Conservation (phyloP, 1,284 basidiomycete genomes). For the Naganishia cerealis region DNA sequence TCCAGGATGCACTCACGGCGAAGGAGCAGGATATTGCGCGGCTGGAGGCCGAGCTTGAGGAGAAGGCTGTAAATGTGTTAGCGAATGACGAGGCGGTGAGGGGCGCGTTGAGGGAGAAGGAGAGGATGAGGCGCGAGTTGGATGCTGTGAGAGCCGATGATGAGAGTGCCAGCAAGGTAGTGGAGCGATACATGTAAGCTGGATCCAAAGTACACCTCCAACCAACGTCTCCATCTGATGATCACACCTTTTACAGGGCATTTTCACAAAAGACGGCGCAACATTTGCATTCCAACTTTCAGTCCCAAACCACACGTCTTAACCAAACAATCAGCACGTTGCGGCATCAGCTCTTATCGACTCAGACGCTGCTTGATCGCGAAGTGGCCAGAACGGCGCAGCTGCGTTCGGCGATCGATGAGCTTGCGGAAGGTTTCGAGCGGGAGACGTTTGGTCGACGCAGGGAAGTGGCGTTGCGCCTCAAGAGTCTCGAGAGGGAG, state of each 20-base stretch:
- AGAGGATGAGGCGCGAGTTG: conserved; percentile 58
- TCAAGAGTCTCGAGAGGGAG: conserved; percentile 68
- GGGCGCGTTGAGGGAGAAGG: conserved; percentile 69
- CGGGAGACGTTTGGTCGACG: conserved; percentile 73
- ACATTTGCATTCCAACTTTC: conserved; percentile 66
- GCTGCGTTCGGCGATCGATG: conserved; percentile 67
- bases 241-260: conserved; percentile 60
- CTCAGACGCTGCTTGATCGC: conserved; percentile 58
- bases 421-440: conserved; percentile 69
- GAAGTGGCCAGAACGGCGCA: conserved; percentile 58
- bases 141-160: conserved; percentile 61
- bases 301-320: conserved; percentile 61
- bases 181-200: conserved; percentile 78
- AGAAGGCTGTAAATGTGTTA: conserved; percentile 65
- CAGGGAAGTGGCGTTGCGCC: conserved; percentile 68
- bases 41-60: conserved; percentile 74
- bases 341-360: conserved; percentile 54
- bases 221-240: conserved; percentile 2
- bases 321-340: conserved; percentile 65
- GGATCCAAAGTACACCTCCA: not conserved
- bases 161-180: conserved; percentile 74
- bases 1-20: conserved; percentile 41
- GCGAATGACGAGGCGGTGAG: conserved; percentile 60
- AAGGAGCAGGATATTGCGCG: conserved; percentile 63
- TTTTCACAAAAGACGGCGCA: conserved; percentile 79